phyloP scores from a whole-genome alignment of 2,329 filamentous ascomycete genomes.

The Cercospora citrullina region DNA sequence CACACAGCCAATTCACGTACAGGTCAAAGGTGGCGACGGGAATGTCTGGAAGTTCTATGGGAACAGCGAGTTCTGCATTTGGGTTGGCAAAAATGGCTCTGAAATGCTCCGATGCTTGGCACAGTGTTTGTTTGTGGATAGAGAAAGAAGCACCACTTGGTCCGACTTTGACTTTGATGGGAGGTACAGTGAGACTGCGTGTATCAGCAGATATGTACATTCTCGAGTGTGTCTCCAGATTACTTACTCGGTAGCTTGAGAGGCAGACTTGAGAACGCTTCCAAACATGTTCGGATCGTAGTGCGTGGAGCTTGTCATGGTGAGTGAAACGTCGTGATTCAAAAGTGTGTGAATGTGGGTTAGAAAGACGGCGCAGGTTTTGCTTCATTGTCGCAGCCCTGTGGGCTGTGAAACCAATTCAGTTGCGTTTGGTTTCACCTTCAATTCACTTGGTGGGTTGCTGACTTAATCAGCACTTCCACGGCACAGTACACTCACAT shows the following conservation, averaged over 20 bases:
- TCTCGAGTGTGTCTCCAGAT: background rate
- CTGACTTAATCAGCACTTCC: background rate
- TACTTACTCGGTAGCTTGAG: background rate
- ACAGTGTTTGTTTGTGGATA: constrained; percentile 6
- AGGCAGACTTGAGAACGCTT: background rate
- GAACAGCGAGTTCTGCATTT: background rate
- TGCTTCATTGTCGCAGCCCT: background rate
- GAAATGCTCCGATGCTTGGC: constrained; percentile 8
- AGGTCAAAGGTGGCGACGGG: background rate
- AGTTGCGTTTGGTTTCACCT: background rate
- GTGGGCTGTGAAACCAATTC: background rate
- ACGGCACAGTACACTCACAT: background rate
- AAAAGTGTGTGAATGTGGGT: background rate
- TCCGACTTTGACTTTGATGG: background rate
- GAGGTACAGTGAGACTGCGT: background rate
- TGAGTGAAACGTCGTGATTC: background rate
- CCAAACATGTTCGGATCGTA: background rate
- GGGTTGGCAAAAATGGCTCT: background rate
- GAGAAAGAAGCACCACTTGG: constrained; percentile 1
- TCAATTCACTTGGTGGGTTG: background rate
- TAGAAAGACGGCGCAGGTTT: background rate
- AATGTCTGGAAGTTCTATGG: background rate
- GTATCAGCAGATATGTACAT: background rate
- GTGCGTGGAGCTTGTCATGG: background rate
- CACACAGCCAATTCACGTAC: constrained; percentile 11